Conservation (phyloP, 495 filamentous ascomycete genomes). For the Penicillium simplicissimum region DNA sequence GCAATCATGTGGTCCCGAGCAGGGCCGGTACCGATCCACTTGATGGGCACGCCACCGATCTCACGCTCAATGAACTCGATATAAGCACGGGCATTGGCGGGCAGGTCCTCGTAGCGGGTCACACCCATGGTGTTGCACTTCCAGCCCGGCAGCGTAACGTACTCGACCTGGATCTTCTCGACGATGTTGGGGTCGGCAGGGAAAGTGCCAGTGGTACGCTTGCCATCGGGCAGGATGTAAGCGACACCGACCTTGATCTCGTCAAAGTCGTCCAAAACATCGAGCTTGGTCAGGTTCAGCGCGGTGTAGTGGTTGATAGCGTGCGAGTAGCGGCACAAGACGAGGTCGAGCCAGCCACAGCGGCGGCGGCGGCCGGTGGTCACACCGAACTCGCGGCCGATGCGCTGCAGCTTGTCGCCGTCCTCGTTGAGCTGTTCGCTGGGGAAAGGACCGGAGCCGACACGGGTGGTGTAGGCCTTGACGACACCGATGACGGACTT, state of each 20-base stretch:
- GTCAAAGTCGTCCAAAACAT: conserved; percentile 80
- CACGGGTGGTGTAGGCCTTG: conserved; percentile 78
- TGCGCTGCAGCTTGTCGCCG: conserved; percentile 63
- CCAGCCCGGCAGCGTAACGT: conserved; percentile 80
- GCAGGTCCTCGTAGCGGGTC: conserved; percentile 65
- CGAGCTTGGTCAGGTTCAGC: conserved; percentile 87
- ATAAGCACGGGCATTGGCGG: conserved; percentile 72
- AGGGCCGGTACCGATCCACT: conserved; percentile 80
- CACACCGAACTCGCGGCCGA: conserved; percentile 72
- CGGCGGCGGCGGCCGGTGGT: conserved; percentile 82
- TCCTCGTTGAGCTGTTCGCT: conserved; percentile 71
- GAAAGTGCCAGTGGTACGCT: conserved; percentile 56
- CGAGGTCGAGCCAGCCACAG: conserved; percentile 89
- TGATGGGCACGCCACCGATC: conserved; percentile 64
- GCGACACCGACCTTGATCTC: conserved; percentile 76
- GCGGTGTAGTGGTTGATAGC: conserved; percentile 72
- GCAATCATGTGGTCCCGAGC: conserved; percentile 67
- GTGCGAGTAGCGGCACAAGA: conserved; percentile 76
- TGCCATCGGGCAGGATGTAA: conserved; percentile 61
- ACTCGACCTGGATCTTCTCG: conserved; percentile 60
- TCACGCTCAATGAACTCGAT: conserved; percentile 77
- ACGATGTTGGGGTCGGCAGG: conserved; percentile 68
- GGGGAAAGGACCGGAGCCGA: conserved; percentile 81
- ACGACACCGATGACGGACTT: conserved; percentile 78
- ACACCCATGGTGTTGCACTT: conserved; percentile 64